A percentile compares a stretch with the other conserved stretches of the same genome.
Conservation (phyloP, 108 stramenopile species). For the Chaetoceros muelleri region DNA sequence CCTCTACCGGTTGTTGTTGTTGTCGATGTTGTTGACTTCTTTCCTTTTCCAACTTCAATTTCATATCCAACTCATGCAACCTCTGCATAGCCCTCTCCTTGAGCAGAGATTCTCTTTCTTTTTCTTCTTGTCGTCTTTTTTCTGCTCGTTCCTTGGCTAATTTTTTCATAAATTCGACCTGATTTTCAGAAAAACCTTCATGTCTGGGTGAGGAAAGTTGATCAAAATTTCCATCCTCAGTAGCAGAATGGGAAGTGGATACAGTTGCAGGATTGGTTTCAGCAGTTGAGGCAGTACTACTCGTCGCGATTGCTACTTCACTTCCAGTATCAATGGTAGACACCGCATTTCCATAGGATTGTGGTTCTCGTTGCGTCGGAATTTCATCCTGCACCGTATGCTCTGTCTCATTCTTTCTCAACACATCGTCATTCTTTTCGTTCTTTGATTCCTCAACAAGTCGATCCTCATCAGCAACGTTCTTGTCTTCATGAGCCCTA, state of each 20-base stretch:
- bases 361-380: no score
- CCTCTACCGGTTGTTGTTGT: neutral
- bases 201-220: neutral
- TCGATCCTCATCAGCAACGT: neutral
- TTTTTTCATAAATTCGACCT: slow-evolving; percentile 34
- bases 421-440: neutral
- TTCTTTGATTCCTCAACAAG: no score
- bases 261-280: no score
- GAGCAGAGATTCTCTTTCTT: slow-evolving; percentile 30
- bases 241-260: no score
- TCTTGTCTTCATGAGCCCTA: neutral
- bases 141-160: slow-evolving; percentile 57
- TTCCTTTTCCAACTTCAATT: slow-evolving; percentile 16
- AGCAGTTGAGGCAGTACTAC: no score
- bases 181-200: slow-evolving; percentile 11
- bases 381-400: neutral
- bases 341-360: no score
- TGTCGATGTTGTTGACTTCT: slow-evolving; percentile 7
- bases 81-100: slow-evolving; percentile 37
- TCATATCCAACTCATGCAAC: slow-evolving; percentile 52
- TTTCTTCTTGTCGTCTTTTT: slow-evolving; percentile 38
- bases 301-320: neutral
- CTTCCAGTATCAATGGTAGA: neutral
- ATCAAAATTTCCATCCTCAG: no score
- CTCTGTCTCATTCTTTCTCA: neutral